Conservation (phyloP, 129 eudicot genomes). For the Helianthus annuus region DNA sequence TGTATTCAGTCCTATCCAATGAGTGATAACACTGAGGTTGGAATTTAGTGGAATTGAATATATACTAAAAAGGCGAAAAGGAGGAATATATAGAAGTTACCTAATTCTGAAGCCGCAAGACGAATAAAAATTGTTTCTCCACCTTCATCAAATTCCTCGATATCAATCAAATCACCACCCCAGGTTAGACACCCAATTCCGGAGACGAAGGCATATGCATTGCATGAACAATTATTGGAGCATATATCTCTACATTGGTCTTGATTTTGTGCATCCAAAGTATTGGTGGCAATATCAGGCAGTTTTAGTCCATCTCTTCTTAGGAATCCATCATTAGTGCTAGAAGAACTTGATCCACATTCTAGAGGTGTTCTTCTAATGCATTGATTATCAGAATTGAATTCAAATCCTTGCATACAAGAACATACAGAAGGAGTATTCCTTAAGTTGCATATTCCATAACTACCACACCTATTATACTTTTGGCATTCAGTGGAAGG, state of each 20-base stretch:
- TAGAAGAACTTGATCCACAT: conserved; percentile 31
- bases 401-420: conserved; percentile 53
- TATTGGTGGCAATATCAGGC: conserved; percentile 43
- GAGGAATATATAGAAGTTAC: conserved; percentile 22
- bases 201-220: conserved; percentile 43
- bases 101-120: conserved; percentile 42
- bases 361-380: conserved; percentile 34
- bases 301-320: conserved; percentile 30
- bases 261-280: conserved; percentile 1
- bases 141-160: conserved; percentile 41
- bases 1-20: not conserved
- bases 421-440: conserved; percentile 25
- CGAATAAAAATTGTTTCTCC: conserved; percentile 49
- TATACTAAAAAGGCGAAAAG: not conserved
- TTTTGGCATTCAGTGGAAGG: conserved; percentile 40
- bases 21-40: not conserved
- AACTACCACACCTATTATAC: conserved; percentile 52
- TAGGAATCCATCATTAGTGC: conserved; percentile 37
- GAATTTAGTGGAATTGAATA: not conserved
- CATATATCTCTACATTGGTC: conserved; percentile 42
- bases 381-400: conserved; percentile 25
- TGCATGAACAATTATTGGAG: conserved; percentile 54
- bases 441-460: conserved; percentile 35
- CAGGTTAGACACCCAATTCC: conserved; percentile 57
- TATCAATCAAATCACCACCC: conserved; percentile 45